Base-by-base conservation (phyloP, 139 green algal genomes). In the Picochlorum costavermella region DNA sequence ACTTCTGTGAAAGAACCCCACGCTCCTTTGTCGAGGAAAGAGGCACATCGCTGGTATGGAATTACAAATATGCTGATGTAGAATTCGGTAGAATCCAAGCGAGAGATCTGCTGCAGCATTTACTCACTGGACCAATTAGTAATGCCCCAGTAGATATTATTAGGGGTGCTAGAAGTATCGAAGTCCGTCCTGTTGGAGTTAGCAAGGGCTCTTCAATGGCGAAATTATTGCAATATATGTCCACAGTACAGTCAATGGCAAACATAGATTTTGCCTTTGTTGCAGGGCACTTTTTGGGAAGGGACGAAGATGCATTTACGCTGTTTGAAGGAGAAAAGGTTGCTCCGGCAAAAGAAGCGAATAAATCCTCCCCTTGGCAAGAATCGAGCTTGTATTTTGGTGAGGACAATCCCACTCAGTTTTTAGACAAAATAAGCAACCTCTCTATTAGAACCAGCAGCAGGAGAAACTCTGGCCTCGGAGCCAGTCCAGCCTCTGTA, bases 101-200 rank as follows among this genome's bases (percentile, higher is more conserved):
- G n/a, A 51, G 72, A 5, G 82, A 87, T 65, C 63, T 88, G 64
- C 69, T 92, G 66, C 89, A 99, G 87, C 94, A 99, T 76, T 82
- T 99, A 69, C 96, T 92, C 83, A 96, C 90, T 2, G 94, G 94
- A 1, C 90, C 94, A 64, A 98, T 98, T 77, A 92, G 80, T 73
- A 98, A 96, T 67, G 88, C 90, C 0, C 84, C 88, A 4, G 90
- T 98, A 40, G 95, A 99, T 70, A 95, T 99, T 44, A 86, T 99
- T 36, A 84, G 90, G 65, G 88, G 87, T 43, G 67, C 66, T 25
- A 85, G 83, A 59, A 89, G 78, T 36, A 88, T 96, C 37, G 88
- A 96, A 70, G 87, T 92, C n/a, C 81, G 93, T 13, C 90, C 93
- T n/a, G 84, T 96, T 16, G 92, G 93, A 36, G 81, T 99, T 23